phyloP scores from a whole-genome alignment of 176 grass and related monocot genomes.

The Thalia dealbata region DNA sequence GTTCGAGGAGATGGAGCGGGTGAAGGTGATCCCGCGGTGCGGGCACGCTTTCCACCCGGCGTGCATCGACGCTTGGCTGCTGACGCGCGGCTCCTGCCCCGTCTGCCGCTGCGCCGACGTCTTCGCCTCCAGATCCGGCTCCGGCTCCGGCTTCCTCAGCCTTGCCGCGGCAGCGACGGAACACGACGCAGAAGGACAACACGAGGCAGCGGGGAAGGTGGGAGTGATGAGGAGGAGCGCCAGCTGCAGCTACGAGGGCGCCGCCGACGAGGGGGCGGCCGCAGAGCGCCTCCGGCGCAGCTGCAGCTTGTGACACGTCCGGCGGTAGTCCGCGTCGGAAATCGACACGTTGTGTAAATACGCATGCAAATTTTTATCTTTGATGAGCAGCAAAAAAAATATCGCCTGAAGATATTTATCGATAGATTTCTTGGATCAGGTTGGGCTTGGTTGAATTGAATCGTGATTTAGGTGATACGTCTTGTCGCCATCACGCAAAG shows the following conservation, averaged over 20 bases:
- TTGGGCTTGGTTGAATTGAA: too few species aligned
- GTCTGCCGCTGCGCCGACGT: slow-evolving; percentile 27
- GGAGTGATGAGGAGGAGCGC: background rate
- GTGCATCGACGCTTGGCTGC: slow-evolving; percentile 29
- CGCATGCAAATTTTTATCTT: background rate
- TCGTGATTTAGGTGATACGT: too few species aligned
- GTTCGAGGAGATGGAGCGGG: slow-evolving; percentile 27
- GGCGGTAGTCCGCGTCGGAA: background rate
- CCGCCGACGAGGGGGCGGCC: background rate
- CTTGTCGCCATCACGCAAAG: too few species aligned
- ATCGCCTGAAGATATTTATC: too few species aligned
- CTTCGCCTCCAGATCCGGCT: background rate
- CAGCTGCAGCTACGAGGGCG: background rate
- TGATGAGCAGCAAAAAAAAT: too few species aligned
- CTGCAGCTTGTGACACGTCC: slow-evolving; percentile 21
- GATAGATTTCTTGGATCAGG: too few species aligned
- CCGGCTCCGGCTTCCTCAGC: background rate
- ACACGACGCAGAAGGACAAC: background rate
- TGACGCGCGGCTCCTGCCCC: slow-evolving; percentile 22
- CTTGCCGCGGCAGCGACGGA: background rate
- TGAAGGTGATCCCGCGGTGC: slow-evolving; percentile 31
- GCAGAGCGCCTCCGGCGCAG: slow-evolving; percentile 13
- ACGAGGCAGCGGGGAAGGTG: background rate
- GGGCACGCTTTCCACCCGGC: slow-evolving; percentile 28
- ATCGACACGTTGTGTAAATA: slow-evolving; percentile 18